phyloP scores from a whole-genome alignment of 208 protist species.

The Trypanosoma rangeli region DNA sequence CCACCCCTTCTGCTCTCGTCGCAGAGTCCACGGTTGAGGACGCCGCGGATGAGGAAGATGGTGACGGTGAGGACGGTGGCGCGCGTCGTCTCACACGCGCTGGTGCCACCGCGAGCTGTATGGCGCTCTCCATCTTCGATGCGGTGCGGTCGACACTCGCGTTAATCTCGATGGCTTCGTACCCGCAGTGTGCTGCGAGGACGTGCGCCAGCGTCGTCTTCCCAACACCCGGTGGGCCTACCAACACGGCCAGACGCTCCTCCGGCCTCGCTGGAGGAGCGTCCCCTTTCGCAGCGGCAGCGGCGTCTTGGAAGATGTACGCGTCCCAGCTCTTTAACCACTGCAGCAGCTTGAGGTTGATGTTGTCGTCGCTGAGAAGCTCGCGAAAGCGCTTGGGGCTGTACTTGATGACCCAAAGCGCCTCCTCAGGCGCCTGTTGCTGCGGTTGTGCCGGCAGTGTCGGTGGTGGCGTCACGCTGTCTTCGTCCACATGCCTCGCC shows the following conservation, averaged over 20 bases:
- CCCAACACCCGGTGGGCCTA: conserved; percentile 93
- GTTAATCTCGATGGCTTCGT: conserved; percentile 95
- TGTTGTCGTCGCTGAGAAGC: conserved; percentile 79
- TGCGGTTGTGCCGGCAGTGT: background rate
- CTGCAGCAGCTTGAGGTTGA: conserved; percentile 73
- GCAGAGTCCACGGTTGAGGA: background rate
- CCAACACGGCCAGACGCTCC: conserved; percentile 79
- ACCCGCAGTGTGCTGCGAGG: conserved; percentile 92
- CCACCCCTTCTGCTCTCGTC: background rate
- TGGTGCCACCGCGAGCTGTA: conserved; percentile 56
- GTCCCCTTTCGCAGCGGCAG: background rate
- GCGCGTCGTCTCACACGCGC: conserved; percentile 23
- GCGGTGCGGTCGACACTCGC: conserved; percentile 90
- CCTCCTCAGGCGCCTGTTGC: conserved; percentile 17
- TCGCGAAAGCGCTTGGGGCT: conserved; percentile 70
- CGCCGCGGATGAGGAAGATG: background rate
- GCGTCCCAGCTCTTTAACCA: conserved; percentile 85
- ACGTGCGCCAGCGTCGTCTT: conserved; percentile 97
- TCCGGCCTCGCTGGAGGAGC: conserved; percentile 35
- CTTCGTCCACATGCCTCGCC: background rate
- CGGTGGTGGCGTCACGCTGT: background rate
- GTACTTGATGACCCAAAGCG: conserved; percentile 81
- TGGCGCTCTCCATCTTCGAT: conserved; percentile 61
- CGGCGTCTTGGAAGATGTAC: conserved; percentile 52
- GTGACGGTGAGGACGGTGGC: background rate